A percentile compares a stretch with the other conserved stretches of the same genome.
Conservation (phyloP, 257 asterid species). For the Solanum appendiculatum region DNA sequence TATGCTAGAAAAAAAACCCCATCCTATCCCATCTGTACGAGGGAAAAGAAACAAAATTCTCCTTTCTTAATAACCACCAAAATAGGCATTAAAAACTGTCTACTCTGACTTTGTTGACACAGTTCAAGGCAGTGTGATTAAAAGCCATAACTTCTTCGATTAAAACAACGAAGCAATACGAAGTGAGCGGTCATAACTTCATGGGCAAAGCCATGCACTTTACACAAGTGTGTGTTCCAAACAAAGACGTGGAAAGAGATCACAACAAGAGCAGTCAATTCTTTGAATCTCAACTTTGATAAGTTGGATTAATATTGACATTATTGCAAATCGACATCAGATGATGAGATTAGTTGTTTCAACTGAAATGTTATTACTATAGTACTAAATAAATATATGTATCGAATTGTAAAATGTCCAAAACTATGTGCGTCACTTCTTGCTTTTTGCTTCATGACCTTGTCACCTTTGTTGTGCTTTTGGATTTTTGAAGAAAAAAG, state of each 20-base stretch:
- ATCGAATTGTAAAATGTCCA: background rate
- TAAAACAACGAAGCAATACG: background rate
- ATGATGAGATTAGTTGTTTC: background rate
- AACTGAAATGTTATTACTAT: background rate
- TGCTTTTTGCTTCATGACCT: background rate
- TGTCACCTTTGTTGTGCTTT: background rate
- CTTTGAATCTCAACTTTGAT: background rate
- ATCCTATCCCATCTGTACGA: background rate
- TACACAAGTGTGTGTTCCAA: background rate
- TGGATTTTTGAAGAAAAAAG: background rate
- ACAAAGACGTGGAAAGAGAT: background rate
- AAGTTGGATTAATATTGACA: background rate
- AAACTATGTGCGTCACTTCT: background rate
- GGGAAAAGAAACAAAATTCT: background rate
- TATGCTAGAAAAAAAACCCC: background rate
- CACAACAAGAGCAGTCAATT: background rate
- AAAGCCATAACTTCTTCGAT: background rate
- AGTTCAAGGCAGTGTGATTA: background rate
- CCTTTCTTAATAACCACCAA: background rate
- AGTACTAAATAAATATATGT: background rate
- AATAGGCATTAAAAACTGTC: background rate
- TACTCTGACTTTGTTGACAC: background rate
- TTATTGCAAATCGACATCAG: background rate
- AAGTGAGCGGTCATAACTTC: background rate
- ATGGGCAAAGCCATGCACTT: background rate